Evolutionary conservation across 441 rosid species (phyloP), one percentile per base, ranked within the genome.

Genomic region (Gossypium trilobum): DNA sequence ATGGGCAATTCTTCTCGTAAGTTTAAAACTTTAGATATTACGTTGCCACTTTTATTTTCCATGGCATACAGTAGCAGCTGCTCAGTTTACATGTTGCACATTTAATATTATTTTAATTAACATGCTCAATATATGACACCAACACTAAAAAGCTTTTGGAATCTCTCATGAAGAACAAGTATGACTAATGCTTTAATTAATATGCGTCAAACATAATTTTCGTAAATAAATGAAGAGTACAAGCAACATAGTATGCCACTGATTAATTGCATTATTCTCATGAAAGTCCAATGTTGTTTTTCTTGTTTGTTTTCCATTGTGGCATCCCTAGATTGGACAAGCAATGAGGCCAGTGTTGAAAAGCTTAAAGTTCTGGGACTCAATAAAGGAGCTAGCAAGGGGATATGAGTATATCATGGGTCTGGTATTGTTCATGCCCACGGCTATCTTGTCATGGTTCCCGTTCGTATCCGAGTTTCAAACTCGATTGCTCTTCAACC

Each of bases 1-100:
- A 1, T 95, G 98, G 99, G 95, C 97, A 74, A 11, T 95, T 66
- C 79, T 95, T 73, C 91, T 92, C 75, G 99, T 95, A 82, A 89
- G 97, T 81, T 56, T 20, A 20, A 27, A 66, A 46, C 62, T 73
- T n/a, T 36, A 13, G 27, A 63, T 29, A 2, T 20, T 39, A 56
- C 22, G 13, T 2, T 36, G 39, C n/a, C 52, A 20, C 67, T 63
- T 9, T 4, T 22, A 57, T 50, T 20, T 52, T 23, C 2, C 29
- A 58, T 14, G 74, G 5, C 16, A n/a, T 71, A 13, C 27, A 20
- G 5, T 58, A 68, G 44, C 22, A 68, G 14, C 57, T 16, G 4
- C 55, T 39, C 11, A 46, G 29, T 44, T 44, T 44, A 65, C 1
- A 44, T 22, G 11, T 65, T 44, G 33, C 70, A 22, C 48, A 13